Evolutionary conservation across 768 basidiomycete species (phyloP), one percentile per base, ranked within the genome.

Genomic region (Fomitopsis pulvina): DNA sequence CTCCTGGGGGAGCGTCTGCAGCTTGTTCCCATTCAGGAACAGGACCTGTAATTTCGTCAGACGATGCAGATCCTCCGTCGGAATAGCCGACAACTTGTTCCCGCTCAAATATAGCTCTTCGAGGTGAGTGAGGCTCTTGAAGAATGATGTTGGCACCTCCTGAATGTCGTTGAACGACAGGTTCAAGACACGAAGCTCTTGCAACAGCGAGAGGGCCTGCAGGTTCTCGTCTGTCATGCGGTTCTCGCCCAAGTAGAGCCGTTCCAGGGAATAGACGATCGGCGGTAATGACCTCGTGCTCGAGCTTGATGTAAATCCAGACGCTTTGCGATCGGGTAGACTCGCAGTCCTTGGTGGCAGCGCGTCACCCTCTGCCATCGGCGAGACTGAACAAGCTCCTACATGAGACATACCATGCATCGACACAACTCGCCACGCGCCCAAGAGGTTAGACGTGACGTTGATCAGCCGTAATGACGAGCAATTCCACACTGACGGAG

Each of bases 151-250:
- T 0, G 95, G 93, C 39, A 97, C 76, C 59, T 94, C 90, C 65
- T 86, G 85, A 39, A 99, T 86, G 48, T 92, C 83, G 66, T 99
- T 99, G 72, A 96, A 98, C 24, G 89, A 91, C 18, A 98, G 72
- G 58, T 98, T 98, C 51, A 99, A 78, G 1, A 91, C 81, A 1
- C 72, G 75, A 10, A 99, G 77, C 56, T 87, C 82, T 52, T 80
- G 79, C 58, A 97, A 74, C 34, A 88, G 71, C 59, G 83, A 85
- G 25, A 97, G 67, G 0, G 83, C 78, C 18, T 80, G 80, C 25
- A 96, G 76, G 9, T 78, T 75, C 38, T 94, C 89, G 59, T 94
- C 88, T 9, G 80, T 81, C 18, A 97, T 72, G 26, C 73, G 75
- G 66, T 98, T 99, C 72, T 99, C 93, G 51, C 89, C 92, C 1